Conservation (phyloP, 495 filamentous ascomycete species). For the Daldinia vernicosa region DNA sequence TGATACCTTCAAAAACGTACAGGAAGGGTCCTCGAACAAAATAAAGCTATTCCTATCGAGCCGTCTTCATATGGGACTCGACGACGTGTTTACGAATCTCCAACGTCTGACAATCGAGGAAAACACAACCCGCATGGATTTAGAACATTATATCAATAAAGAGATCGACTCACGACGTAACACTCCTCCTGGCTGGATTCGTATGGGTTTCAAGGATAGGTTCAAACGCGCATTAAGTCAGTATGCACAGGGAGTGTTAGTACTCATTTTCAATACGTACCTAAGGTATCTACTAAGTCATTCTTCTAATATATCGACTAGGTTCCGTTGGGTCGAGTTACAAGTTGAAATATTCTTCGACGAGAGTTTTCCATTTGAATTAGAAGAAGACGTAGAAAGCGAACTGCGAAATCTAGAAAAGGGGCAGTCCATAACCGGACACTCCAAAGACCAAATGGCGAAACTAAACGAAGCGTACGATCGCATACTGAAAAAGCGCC, state of each 20-base stretch:
- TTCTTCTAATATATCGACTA: neutral
- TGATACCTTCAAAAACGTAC: neutral
- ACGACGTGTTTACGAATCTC: neutral
- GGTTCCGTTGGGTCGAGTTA: neutral
- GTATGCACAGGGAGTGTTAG: neutral
- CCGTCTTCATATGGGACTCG: neutral
- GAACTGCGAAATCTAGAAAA: neutral
- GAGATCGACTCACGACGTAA: neutral
- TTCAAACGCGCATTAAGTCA: neutral
- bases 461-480: constrained; percentile 5
- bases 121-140: neutral
- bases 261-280: neutral
- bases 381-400: neutral
- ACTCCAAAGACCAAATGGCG: neutral
- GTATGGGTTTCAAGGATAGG: neutral
- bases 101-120: neutral
- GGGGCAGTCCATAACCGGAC: neutral
- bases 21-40: neutral
- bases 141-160: neutral
- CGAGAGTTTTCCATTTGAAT: neutral
- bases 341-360: neutral
- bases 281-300: neutral
- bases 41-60: neutral
- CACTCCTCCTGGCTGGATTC: neutral
- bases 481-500: constrained; percentile 5